Evolutionary conservation across 176 grass and related monocot species (phyloP), one percentile per base, ranked within the genome.

Genomic region (Aegilops tauschii): DNA sequence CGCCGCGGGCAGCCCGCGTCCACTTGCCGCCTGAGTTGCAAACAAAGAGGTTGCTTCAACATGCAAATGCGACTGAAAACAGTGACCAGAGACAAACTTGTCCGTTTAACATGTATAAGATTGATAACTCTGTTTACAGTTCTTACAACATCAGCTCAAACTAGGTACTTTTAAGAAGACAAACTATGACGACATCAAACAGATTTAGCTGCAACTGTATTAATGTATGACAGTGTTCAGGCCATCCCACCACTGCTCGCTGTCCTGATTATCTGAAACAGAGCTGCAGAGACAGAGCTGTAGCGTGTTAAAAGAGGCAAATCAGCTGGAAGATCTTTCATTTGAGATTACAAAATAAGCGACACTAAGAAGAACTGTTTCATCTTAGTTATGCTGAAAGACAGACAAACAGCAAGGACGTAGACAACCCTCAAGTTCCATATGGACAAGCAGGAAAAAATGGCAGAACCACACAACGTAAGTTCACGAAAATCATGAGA

Each of bases 231-330:
- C 49, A 16, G 6, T 11, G 30, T 23, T 84, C 71, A 92, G 21
- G 91, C 81, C 87, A 90, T 49, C 21, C 91, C 91, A 0, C 91
- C 81, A 5, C 81, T 92, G 17, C 87, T 87, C 1, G 87, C 91
- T 0, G 84, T 92, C 84, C 91, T 84, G 77, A 92, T 92, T 71
- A 92, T 90, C 87, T 92, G 91, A 72, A 92, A 92, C 63, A 92
- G 80, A 9, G 91, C 91, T 92, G 91, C 76, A 83, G 20, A 84
- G 17, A 61, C 17, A 78, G 6, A 73, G 37, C 3, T 3, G 4
- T 5, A 52, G 18, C 0, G 1, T 40, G 80, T 89, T 45, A 86
- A 9, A 82, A 25, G 45, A 56, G 2, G 13, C 14, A 59, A 28
- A 69, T 23, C 34, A 23, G 29, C 9, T 9, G 20, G 1, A 35